Evolutionary conservation across 2,329 filamentous ascomycete genomes (phyloP), one percentile per base, ranked within the genome.

Genomic region (Arachnomyces sp.): DNA sequence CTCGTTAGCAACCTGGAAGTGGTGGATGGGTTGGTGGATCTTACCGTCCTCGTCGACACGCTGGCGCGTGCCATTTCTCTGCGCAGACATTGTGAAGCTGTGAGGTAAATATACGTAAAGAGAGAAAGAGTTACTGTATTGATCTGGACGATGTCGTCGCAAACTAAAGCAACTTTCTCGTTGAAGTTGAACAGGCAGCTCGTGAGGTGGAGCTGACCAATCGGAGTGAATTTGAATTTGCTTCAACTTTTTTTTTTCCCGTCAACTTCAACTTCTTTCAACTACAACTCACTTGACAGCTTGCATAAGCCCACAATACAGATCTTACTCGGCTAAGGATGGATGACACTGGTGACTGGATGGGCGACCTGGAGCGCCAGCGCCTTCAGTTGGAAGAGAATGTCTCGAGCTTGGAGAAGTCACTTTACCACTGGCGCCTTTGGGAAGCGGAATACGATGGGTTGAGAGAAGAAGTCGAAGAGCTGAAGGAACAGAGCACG

Each of bases 391-490:
- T 96, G 6, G 86, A 95, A 61, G 75, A 79, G 29, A 87, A 82
- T 48, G 75, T 94, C 34, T 67, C 73, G 36, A 79, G 86, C 58
- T 75, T 96, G 14, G 78, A 78, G 40, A 78, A 83, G 54, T 81
- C 84, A 5, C 73, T 96, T 39, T 79, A 80, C 46, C 83, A 94
- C 66, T 98, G 90, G 90, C 84, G 86, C 48, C 82, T 81, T 40
- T 93, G 86, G 77, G 89, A 94, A 59, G 79, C 84, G 35, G 90
- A 96, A 60, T 96, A 96, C 62, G 86, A 95, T 57, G 78, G 82
- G 16, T 73, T 96, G 46, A 88, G 85, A 58, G 86, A 93, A 59
- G 86, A 93, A 54, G 75, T 96, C 21, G 65, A 78, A 38, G 69
- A 67, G 3, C 58, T 82, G 17, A 60, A 71, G 28, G 59, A 69